phyloP scores from a whole-genome alignment of 352 stramenopile species.

The Phytophthora gonapodyides region DNA sequence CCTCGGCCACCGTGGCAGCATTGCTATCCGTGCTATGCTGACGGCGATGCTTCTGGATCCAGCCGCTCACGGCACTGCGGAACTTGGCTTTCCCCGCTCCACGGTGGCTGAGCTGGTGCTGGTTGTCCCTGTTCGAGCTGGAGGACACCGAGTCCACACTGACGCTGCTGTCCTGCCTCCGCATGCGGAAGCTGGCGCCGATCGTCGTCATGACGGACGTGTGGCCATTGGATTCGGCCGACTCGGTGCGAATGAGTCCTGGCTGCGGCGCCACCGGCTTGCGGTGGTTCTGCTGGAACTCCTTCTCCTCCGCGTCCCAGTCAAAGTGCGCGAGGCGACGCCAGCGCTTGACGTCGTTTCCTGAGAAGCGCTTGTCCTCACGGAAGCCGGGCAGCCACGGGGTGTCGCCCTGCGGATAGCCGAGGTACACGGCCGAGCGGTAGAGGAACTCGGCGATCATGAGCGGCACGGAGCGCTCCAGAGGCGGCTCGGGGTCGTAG shows the following conservation, averaged over 20 bases:
- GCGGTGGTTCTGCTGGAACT: conserved; percentile 36
- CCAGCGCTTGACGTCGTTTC: conserved; percentile 82
- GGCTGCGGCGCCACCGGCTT: conserved; percentile 1
- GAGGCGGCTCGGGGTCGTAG: conserved; percentile 37
- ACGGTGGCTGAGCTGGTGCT: conserved; percentile 15
- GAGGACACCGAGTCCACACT: conserved; percentile 28
- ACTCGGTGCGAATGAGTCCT: conserved; percentile 17
- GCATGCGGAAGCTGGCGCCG: conserved; percentile 29
- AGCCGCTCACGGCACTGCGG: conserved; percentile 24
- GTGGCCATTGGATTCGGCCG: conserved; percentile 34
- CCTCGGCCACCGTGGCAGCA: conserved; percentile 12
- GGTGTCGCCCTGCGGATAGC: conserved; percentile 49
- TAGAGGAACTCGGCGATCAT: conserved; percentile 86
- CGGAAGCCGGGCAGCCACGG: conserved; percentile 71
- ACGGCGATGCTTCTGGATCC: conserved; percentile 36
- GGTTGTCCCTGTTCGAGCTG: conserved; percentile 16
- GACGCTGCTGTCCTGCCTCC: conserved; percentile 23
- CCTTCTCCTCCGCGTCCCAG: conserved; percentile 58
- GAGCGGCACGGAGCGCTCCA: conserved; percentile 70
- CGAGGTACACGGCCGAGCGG: conserved; percentile 69
- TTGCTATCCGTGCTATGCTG: conserved; percentile 15
- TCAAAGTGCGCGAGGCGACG: conserved; percentile 70
- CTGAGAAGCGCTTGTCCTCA: conserved; percentile 69
- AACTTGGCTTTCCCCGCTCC: conserved; percentile 23
- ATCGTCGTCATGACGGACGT: conserved; percentile 37